phyloP scores from a whole-genome alignment of 192 early-diverging fungal species.

The Umbelopsis ramanniana region DNA sequence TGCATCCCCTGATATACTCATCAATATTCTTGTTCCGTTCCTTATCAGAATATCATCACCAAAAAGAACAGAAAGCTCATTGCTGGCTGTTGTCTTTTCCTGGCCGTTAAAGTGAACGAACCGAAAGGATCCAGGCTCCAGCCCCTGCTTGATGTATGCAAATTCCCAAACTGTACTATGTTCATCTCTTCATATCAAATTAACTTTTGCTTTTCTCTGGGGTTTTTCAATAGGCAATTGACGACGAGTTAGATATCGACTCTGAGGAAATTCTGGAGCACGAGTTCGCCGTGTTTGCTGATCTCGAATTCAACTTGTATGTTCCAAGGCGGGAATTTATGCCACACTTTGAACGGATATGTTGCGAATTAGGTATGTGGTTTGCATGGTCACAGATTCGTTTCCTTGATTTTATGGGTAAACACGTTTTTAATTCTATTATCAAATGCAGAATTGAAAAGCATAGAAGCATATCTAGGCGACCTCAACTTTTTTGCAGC shows the following conservation, averaged over 20 bases:
- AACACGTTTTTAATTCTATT: neutral
- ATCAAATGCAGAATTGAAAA: neutral
- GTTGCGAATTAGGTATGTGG: slow-evolving; percentile 61
- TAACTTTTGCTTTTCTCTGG: too few species aligned
- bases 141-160: slow-evolving; percentile 57
- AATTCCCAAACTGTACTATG: neutral
- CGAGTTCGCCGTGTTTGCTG: slow-evolving; percentile 91
- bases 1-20: neutral
- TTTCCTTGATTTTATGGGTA: too few species aligned
- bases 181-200: neutral
- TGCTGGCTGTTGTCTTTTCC: slow-evolving; percentile 77
- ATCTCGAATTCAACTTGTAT: slow-evolving; percentile 91
- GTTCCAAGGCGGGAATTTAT: slow-evolving; percentile 85
- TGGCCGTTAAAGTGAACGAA: slow-evolving; percentile 89
- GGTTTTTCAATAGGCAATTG: slow-evolving; percentile 56
- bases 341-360: slow-evolving; percentile 91
- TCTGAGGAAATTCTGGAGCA: slow-evolving; percentile 80
- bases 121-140: slow-evolving; percentile 71
- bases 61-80: slow-evolving; percentile 77
- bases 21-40: neutral
- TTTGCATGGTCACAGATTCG: neutral
- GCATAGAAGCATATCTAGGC: slow-evolving; percentile 9
- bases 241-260: slow-evolving; percentile 76
- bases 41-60: slow-evolving; percentile 58
- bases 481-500: slow-evolving; percentile 1